Base-by-base conservation (phyloP, 176 grass and related monocot genomes). In the Phoenix roebelenii region DNA sequence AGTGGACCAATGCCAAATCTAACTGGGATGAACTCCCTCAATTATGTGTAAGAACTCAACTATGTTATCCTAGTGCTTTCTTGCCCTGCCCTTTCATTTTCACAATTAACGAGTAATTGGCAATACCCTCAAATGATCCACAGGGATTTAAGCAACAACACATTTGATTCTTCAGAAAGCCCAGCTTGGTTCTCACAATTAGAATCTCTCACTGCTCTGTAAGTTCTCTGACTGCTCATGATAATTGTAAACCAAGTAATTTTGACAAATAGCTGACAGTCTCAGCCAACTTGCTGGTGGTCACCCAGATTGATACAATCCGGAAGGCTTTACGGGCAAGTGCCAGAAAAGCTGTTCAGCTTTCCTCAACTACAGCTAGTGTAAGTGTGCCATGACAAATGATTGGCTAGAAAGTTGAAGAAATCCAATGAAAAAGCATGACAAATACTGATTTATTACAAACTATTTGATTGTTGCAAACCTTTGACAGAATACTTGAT, bases 111-210 rank as follows among this genome's bases (percentile, higher is more conserved):
- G 9, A 44, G 10, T 66, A 49, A 67, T 65, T 35, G 50, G 16
- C 51, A 48, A 60, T 23, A 14, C 63, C 7, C 49, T 30, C 19
- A 58, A 56, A 7, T 23, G 65, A 50, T 72, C 18, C 26, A 66
- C 55, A 96, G 92, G 80, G 92, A 90, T 67, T 70, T 90, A 55
- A 96, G 92, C 63, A 82, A 96, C 28, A 96, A 96, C 49, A 66
- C 35, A 55, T 90, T 96, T 79, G 49, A 55, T 3, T 54, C 66
- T 51, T 88, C 87, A 48, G 56, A 87, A 26, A 58, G 69, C 79
- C 91, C 86, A 60, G 39, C 57, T n/a, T 90, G 83, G 87, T 75
- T 96, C 49, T 61, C 87, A 52, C 19, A 44, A 35, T 77, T 87
- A 23, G 0, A 1, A 0, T 15, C 2, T 0, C 58, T 96, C 62